Percentiles rank a stretch among this genome's conserved stretches.
Conservation (phyloP, 2,329 filamentous ascomycete species). For the Macrophomina pseudophaseolina region DNA sequence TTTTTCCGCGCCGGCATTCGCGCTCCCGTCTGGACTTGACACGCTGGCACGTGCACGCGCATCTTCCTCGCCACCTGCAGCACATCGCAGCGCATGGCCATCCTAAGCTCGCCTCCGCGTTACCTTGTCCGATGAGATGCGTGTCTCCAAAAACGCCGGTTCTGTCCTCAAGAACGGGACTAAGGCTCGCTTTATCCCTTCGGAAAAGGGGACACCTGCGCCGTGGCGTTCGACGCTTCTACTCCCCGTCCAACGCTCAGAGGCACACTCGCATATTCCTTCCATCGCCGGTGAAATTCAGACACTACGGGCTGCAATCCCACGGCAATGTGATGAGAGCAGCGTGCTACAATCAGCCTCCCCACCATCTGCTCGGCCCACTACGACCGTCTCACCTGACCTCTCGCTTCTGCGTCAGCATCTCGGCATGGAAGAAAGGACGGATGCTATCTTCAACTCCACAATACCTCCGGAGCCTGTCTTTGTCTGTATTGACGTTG, state of each 20-base stretch:
- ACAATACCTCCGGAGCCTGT: conserved; percentile 44
- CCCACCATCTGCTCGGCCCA: neutral
- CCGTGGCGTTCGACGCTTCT: neutral
- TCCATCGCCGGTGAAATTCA: too few species aligned
- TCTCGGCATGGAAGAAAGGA: neutral
- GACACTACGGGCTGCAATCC: too few species aligned
- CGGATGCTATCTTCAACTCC: neutral
- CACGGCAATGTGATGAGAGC: too few species aligned
- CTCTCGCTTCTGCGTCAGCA: neutral
- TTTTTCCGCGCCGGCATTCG: neutral
- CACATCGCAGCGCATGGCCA: too few species aligned
- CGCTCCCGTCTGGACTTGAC: neutral
- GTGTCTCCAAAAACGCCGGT: neutral
- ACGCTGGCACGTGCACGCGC: neutral
- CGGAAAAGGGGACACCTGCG: neutral
- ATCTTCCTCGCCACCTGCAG: neutral
- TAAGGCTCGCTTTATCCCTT: neutral
- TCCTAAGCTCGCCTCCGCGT: too few species aligned
- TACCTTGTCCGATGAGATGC: neutral
- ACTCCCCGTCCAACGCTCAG: too few species aligned
- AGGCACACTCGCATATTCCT: neutral
- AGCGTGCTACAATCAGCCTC: neutral
- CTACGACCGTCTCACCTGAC: neutral
- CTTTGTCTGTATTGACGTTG: conserved; percentile 81
- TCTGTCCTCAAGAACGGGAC: neutral